Base-by-base conservation (phyloP, 805 yeast species). In the Saccharomycopsis javanensis region DNA sequence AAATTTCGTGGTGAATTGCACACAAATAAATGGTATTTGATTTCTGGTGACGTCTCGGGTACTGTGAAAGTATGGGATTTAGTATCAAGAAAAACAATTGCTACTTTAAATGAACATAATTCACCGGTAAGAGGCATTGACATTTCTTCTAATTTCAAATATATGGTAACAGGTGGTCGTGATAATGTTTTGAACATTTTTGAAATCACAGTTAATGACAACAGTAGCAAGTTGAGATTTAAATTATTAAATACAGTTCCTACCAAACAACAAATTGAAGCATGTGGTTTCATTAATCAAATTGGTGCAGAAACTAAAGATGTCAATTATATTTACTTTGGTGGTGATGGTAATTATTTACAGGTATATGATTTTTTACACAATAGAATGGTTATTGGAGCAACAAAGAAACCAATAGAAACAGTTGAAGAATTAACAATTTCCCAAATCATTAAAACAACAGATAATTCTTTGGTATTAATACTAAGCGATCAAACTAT, bases 401-500 rank as follows among this genome's bases (percentile, higher is more conserved):
- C 65, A 45, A 70, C 78, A 1, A 58, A 67, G 7, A 69, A 73
- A 59, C 88, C 88, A 33, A 59, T 77, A 51, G 72, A 76, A 55
- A 79, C 86, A 1, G 73, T 79, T 38, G 96, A 89, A 73, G 96
- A 89, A 65, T 73, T 88, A 48, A 74, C 85, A 61, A 80, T 88
- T 25, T 74, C 80, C 71, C 75, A 48, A 48, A 37, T 56, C 10
- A 34, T 54, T 13, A 57, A 55, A 38, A 69, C 71, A 13, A 69
- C 68, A 25, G 66, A 68, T 34, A 62, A 66, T 7, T 68, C 71
- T 30, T 62, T 85, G 46, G 72, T 80, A 59, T 60, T 84, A 59
- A 85, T 87, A 0, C 65, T 85, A 13, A 86, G 96, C 37, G 99
- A 94, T 71, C 98, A 94, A 71, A 85, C 97, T 0, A 70, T 94